Evolutionary conservation across 805 yeast species (phyloP), one percentile per base, ranked within the genome.

Genomic region (Komagataella ulmi): DNA sequence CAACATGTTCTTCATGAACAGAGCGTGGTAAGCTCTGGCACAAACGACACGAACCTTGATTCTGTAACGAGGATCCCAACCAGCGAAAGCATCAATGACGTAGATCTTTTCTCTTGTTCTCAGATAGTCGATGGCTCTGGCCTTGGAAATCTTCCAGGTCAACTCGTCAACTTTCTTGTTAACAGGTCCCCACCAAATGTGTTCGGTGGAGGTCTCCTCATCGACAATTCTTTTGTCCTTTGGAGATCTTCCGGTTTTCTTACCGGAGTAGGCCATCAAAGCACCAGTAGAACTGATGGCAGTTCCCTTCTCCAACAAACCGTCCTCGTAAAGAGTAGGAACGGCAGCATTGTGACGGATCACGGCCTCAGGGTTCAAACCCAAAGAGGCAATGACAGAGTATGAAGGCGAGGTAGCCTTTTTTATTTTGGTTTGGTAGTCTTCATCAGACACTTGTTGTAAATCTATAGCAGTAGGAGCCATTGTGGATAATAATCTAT

Each of bases 131-230:
- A 90, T 79, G 50, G 99, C 98, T 73, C 99, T 87, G 61, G 91
- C 91, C 68, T 95, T 85, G 68, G 95, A 87, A 62, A 91, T 89
- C 61, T 81, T 80, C 98, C 98, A 91, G 19, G 97, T 89, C 66
- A 83, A 82, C 71, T 88, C 96, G 54, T 88, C 85, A 60, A 91
- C 90, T 72, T 91, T 87, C 72, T 86, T 88, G 75, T 91, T 91
- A 59, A 91, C 99, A 2, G 98, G 98, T 23, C 99, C 99, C 99
- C 99, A 91, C 99, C 99, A 91, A 61, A 91, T 81, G 64, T 90
- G 74, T 54, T 87, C 77, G 54, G 77, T 71, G 45, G 97, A 88
- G 50, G 93, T 77, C 60, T 80, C 85, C 74, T 93, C 98, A 62
- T 90, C 97, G 56, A 91, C 97, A 67, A 91, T 88, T 74, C 99